These are phyloP conservation scores for Tulasnella sp. DNA, from an alignment of 768 basidiomycete genomes.

Conservation along the genomic window DNA sequence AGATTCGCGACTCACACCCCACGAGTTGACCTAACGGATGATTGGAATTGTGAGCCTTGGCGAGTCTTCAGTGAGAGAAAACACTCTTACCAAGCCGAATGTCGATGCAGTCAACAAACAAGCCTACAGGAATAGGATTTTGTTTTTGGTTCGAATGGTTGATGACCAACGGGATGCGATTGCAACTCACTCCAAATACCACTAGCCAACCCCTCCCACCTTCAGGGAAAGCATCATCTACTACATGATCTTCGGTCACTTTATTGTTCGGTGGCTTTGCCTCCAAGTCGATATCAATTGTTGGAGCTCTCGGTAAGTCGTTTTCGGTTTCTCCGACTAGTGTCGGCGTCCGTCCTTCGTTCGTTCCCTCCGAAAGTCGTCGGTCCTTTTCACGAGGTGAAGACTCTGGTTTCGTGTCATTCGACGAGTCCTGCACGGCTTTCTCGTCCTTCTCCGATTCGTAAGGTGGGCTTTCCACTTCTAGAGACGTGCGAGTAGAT, in stretches of 20 bases:
- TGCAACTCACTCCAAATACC: slow-evolving; percentile 4
- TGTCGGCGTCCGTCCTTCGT: too few species aligned
- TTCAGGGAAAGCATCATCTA: slow-evolving; percentile 10
- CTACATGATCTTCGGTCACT: slow-evolving; percentile 3
- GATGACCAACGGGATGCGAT: not conserved
- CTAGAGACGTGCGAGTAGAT: too few species aligned
- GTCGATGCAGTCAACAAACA: slow-evolving; percentile 1
- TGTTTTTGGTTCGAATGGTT: not conserved
- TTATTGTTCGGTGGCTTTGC: not conserved
- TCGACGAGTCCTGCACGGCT: too few species aligned
- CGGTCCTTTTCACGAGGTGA: too few species aligned
- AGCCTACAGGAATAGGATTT: not conserved
- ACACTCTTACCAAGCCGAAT: slow-evolving; percentile 7
- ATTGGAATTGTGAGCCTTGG: not conserved
- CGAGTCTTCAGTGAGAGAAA: not conserved
- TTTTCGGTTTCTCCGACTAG: not conserved
- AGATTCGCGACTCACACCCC: slow-evolving; percentile 1
- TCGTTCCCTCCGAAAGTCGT: too few species aligned
- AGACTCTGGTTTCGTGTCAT: too few species aligned
- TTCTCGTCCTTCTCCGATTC: too few species aligned
- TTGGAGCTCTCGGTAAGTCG: not conserved
- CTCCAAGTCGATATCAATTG: slow-evolving; percentile 7
- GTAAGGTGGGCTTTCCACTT: too few species aligned
- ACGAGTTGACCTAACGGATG: slow-evolving; percentile 11
- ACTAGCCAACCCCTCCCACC: slow-evolving; percentile 12